A percentile compares a stretch with the other conserved stretches of the same genome.
Conservation (phyloP, 768 basidiomycete species). For the Kwoniella dendrophila region DNA sequence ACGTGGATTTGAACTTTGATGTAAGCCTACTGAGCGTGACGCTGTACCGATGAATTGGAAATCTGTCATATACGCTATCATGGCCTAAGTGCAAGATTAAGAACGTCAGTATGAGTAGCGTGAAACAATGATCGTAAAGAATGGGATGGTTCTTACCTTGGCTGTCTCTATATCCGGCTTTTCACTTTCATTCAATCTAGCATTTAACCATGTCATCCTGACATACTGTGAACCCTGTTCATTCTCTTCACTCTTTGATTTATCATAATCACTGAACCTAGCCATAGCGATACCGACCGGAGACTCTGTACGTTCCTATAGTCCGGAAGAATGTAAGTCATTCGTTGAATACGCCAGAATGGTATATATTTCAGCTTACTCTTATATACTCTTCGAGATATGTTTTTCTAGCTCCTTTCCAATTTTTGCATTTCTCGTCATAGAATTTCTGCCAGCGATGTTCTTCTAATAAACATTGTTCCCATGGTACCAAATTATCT, state of each 20-base stretch:
- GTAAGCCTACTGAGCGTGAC: constrained; percentile 48
- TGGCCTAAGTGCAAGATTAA: constrained; percentile 31
- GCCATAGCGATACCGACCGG: constrained; percentile 47
- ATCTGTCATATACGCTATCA: constrained; percentile 56
- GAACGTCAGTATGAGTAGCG: background rate
- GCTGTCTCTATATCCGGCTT: constrained; percentile 35
- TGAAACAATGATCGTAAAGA: background rate
- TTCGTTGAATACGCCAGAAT: background rate
- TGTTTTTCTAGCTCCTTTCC: constrained; percentile 21
- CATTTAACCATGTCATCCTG: constrained; percentile 42
- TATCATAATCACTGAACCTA: background rate
- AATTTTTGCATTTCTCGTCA: constrained; percentile 18
- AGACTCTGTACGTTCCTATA: constrained; percentile 50
- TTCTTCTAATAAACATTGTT: constrained; percentile 51
- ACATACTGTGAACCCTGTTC: constrained; percentile 12
- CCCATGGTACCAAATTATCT: constrained; percentile 36
- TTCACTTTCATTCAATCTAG: constrained; percentile 27
- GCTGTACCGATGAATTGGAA: constrained; percentile 56
- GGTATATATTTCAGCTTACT: constrained; percentile 25
- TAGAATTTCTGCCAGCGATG: constrained; percentile 44
- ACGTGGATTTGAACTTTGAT: constrained; percentile 38
- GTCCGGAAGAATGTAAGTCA: background rate
- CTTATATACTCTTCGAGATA: constrained; percentile 45
- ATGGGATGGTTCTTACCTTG: constrained; percentile 28
- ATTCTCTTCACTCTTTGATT: background rate